Percentiles rank a stretch among this genome's conserved stretches.
Conservation (phyloP, 805 yeast genomes). For the Kodamaea sagamina region DNA sequence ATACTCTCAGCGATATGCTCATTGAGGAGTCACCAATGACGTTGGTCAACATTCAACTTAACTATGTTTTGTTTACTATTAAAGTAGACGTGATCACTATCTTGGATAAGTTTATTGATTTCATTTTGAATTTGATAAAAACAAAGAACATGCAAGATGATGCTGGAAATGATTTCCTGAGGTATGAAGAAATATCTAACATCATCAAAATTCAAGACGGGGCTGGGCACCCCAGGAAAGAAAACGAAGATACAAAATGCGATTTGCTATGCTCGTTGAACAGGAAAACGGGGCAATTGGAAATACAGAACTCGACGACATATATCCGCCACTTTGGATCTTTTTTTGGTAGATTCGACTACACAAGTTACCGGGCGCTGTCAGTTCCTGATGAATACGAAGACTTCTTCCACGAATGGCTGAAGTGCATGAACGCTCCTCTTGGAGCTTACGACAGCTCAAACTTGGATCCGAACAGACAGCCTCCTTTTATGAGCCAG, state of each 20-base stretch:
- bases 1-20: slow-evolving; percentile 26
- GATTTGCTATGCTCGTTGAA: slow-evolving; percentile 37
- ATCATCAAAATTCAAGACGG: slow-evolving; percentile 7
- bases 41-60: slow-evolving; percentile 38
- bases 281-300: slow-evolving; percentile 37
- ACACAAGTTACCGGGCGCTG: slow-evolving; percentile 5
- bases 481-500: slow-evolving; percentile 11
- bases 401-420: slow-evolving; percentile 13
- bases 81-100: slow-evolving; percentile 30
- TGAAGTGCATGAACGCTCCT: slow-evolving; percentile 11
- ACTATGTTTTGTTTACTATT: slow-evolving; percentile 38
- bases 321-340: slow-evolving; percentile 19
- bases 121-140: slow-evolving; percentile 6
- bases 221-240: neutral
- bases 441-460: slow-evolving; percentile 3
- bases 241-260: slow-evolving; percentile 16
- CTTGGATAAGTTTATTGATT: slow-evolving; percentile 22
- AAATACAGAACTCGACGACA: slow-evolving; percentile 36
- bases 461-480: slow-evolving; percentile 10
- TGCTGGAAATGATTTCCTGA: slow-evolving; percentile 11
- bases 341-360: slow-evolving; percentile 10
- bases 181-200: slow-evolving; percentile 4
- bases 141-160: slow-evolving; percentile 8
- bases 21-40: slow-evolving; percentile 27
- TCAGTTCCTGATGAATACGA: slow-evolving; percentile 6